Base-by-base conservation (phyloP, 495 filamentous ascomycete genomes). In the Pseudomonodictys pantanalensis region DNA sequence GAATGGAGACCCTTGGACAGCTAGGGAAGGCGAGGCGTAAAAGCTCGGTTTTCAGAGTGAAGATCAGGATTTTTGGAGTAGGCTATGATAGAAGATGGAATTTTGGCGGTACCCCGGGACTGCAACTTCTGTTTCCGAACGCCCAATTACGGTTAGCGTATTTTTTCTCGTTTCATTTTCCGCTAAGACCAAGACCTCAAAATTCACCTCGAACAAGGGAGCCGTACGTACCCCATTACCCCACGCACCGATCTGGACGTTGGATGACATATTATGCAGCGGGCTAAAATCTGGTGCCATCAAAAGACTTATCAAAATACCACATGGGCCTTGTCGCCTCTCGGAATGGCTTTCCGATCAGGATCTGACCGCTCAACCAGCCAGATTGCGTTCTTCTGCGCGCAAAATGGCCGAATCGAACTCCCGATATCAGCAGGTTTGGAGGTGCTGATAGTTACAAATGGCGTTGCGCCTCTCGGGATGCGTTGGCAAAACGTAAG, bases 401-500 rank as follows among this genome's bases (percentile, higher is more conserved):
- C 3, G 8, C 18, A 17, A 51, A n/a, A n/a, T 52, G 35, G 24
- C 3, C 5, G n/a, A 55, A 43, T 11, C 12, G 24, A 50, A 29
- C 24, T 15, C 5, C 35, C 52, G 35, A 26, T 44, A 17, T 44
- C 52, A 55, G 35, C 52, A 53, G 5, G 2, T 23, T 41, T 11
- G 22, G 24, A 24, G 24, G n/a, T 12, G 12, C 12, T 9, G 10
- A 23, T 8, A 18, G n/a, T 52, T 9, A 22, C 44, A 55, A 48
- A 49, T 44, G 8, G 42, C 32, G 39, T 49, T 60, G 55, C 61
- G 42, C 29, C 3, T 12, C 20, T 35, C 42, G 9, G 26, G 32
- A 26, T 59, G 61, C 61, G 51, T 59, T 64, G 51, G 61, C 49
- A 50, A 59, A 59, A 64, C 61, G 61, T 64, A 64, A 59, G 61